Conservation (phyloP, 1,284 basidiomycete species). For the Abortiporus biennis region DNA sequence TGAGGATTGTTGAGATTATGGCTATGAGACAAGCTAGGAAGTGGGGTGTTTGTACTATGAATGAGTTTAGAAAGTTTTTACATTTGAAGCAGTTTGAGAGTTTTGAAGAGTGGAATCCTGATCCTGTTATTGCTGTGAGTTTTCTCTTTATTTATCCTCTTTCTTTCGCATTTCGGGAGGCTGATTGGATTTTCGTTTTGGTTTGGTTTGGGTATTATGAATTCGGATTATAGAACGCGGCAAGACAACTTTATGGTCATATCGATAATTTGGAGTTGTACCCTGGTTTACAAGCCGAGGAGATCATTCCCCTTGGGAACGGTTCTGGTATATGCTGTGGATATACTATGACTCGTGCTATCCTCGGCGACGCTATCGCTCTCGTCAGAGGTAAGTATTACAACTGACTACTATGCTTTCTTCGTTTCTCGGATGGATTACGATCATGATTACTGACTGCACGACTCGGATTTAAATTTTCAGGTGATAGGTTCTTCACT, state of each 20-base stretch:
- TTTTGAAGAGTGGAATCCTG: conserved; percentile 78
- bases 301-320: conserved; percentile 51
- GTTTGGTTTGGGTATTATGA: not conserved
- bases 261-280: conserved; percentile 76
- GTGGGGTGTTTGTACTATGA: conserved; percentile 71
- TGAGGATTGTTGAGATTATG: conserved; percentile 70
- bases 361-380: conserved; percentile 76
- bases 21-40: conserved; percentile 62
- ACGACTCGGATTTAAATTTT: too few species aligned
- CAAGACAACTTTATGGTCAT: conserved; percentile 63
- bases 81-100: conserved; percentile 46
- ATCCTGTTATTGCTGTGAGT: conserved; percentile 47
- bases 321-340: conserved; percentile 83
- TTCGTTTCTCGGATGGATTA: too few species aligned
- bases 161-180: not conserved
- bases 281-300: conserved; percentile 57
- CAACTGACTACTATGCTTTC: too few species aligned
- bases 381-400: conserved; percentile 51
- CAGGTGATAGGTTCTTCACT: conserved; percentile 13
- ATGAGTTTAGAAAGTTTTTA: conserved; percentile 60
- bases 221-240: conserved; percentile 27
- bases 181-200: too few species aligned
- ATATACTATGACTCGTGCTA: conserved; percentile 81
- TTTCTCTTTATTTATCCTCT: not conserved
- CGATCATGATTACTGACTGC: too few species aligned